Evolutionary conservation across 2,329 filamentous ascomycete genomes (phyloP).

Genomic region (Neopestalotiopsis sp.): DNA sequence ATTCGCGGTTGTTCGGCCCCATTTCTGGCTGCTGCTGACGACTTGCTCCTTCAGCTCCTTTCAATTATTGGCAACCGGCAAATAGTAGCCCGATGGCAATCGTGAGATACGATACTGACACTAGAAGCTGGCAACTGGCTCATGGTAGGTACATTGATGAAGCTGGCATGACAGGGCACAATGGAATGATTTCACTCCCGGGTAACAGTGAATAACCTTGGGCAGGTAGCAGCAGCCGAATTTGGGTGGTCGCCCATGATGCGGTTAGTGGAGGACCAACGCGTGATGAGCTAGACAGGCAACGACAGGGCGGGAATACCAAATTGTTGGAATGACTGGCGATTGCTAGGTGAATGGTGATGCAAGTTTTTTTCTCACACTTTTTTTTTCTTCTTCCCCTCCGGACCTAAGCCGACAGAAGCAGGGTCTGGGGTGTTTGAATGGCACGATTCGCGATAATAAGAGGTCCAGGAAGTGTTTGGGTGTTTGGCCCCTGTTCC

Average conservation of each 20-base stretch:
- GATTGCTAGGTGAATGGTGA: neutral
- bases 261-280: neutral
- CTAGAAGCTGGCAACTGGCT: neutral
- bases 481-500: neutral
- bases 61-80: neutral
- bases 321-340: neutral
- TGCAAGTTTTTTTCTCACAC: neutral
- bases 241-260: neutral
- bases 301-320: neutral
- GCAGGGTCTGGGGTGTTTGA: neutral
- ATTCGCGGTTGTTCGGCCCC: neutral
- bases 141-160: neutral
- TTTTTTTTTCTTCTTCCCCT: neutral
- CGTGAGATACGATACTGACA: neutral
- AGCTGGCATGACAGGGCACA: neutral
- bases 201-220: neutral
- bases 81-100: neutral
- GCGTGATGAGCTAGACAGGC: neutral
- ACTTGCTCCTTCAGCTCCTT: conserved; percentile 10
- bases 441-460: neutral
- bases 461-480: neutral
- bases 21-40: neutral
- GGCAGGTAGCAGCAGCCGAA: neutral
- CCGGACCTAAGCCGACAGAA: neutral
- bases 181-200: neutral